Evolutionary conservation across 768 basidiomycete genomes (phyloP), one percentile per base, ranked within the genome.

Genomic region (Dendrothele bispora): DNA sequence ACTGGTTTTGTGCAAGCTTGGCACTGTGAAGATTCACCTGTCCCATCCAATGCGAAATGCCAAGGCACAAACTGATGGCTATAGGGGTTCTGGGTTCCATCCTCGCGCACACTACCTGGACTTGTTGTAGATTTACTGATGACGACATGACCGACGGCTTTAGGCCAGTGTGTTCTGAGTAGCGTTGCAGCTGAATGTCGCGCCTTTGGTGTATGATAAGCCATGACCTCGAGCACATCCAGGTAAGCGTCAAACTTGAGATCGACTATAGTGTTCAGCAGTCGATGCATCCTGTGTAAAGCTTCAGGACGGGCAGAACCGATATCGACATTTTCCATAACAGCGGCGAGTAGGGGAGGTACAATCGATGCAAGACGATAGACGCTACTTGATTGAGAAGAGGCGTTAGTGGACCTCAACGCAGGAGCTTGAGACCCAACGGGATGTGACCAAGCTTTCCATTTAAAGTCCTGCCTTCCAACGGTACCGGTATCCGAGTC

Each of bases 61-160:
- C 88, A 91, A 7, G 84, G 80, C 1, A 80, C 64, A 57, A 90
- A 88, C 52, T 86, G 80, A 60, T 89, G 88, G 3, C 68, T 61
- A 50, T 72, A 69, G n/a, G 41, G 42, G 17, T 38, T 26, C 29
- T 30, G 39, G 4, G 35, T 44, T 37, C 49, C 49, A 18, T 36
- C 46, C 17, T 47, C 37, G 28, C 38, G 36, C n/a, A n/a, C n/a
- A n/a, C n/a, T 26, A 39, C 46, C 27, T 39, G 14, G 17, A 47
- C 38, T 39, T 54, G 56, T 14, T 43, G 47, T 7, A 64, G 35
- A 70, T 50, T 73, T 73, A 53, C 78, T 81, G 52, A 89, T 64
- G 17, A 77, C 61, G 30, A 78, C 67, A 64, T 92, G 91, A 0
- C 91, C 91, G 25, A 84, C 58, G 3, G 82, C 72, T 40, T 73